Base-by-base conservation (phyloP, 768 basidiomycete species). In the Fistulinella prunicolor region DNA sequence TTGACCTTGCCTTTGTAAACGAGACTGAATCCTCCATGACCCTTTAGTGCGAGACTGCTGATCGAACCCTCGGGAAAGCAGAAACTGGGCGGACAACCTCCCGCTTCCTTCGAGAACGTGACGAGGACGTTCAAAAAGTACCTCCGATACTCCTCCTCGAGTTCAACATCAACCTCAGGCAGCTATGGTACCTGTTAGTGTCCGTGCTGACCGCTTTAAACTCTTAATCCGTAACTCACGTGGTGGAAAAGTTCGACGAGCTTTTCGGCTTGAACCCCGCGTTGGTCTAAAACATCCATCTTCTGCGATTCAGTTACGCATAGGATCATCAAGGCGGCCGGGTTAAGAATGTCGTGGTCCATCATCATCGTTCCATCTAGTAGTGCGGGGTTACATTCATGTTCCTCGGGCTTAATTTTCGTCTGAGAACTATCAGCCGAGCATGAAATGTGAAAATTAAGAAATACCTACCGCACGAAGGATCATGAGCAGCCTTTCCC, bases 311-410 rank as follows among this genome's bases (percentile, higher is more conserved):
- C 55, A 4, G 58, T 53, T n/a, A 56, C 32, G 9, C 47, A 53
- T 26, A 53, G 9, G n/a, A 42, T 53, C 1, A 43, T 49, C 38
- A 58, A 43, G 7, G 59, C 54, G 9, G 44, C 53, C 32, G 68
- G 30, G 36, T 64, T 46, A 19, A 44, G 50, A 30, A 60, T 50
- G 34, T 66, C 66, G 13, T 47, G 14, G 4, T 44, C 36, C 5
- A 61, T 16, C 20, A 66, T 14, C 29, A 13, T 42, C 2, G 41
- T 41, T n/a, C 47, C 56, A 19, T 57, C 38, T 23, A 68, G 21
- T 21, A 68, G 44, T 22, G 44, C 34, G 17, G 39, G 34, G 44
- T 68, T 68, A 44, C 64, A 66, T n/a, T 29, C 46, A 28, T 66
- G 66, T 21, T 45, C 17, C 26, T 35, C 40, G 9, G 49, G 19